Conservation (phyloP, 1,139 yeast genomes). For the Blastobotrys ciferrii region DNA sequence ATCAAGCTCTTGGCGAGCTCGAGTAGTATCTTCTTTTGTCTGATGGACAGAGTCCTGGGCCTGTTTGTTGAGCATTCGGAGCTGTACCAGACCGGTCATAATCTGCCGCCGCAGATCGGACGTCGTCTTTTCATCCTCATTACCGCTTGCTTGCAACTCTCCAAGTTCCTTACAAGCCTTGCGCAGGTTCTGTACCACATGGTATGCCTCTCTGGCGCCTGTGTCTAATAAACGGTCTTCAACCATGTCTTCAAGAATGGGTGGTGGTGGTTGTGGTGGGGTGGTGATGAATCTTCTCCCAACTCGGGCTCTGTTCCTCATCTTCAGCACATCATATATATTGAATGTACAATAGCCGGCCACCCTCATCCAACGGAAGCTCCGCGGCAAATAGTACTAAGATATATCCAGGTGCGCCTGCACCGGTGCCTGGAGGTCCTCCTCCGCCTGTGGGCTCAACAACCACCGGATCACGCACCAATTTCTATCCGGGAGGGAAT, state of each 20-base stretch:
- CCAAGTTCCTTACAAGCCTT: background rate
- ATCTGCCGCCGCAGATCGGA: conserved; percentile 16
- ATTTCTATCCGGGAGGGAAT: conserved; percentile 4
- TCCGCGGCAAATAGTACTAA: conserved; percentile 6
- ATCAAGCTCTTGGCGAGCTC: conserved; percentile 32
- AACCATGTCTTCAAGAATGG: background rate
- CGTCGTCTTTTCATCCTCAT: background rate
- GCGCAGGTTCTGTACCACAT: background rate
- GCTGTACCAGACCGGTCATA: conserved; percentile 25
- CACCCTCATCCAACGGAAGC: conserved; percentile 7
- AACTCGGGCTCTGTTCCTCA: too few species aligned
- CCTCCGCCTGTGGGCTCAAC: background rate
- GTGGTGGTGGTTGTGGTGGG: too few species aligned
- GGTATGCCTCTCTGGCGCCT: background rate
- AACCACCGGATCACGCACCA: conserved; percentile 7
- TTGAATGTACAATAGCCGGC: conserved; percentile 4
- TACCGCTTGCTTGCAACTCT: background rate
- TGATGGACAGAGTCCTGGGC: conserved; percentile 27
- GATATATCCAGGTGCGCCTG: conserved; percentile 6
- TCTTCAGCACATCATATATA: too few species aligned
- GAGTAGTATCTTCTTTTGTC: conserved; percentile 26
- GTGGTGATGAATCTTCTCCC: too few species aligned
- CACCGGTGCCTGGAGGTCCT: conserved; percentile 5
- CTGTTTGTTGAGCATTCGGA: conserved; percentile 30
- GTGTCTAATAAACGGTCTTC: background rate